A percentile compares a stretch with the other conserved stretches of the same genome.
Conservation (phyloP, 208 protist species). For the Naegleria fowleri region DNA sequence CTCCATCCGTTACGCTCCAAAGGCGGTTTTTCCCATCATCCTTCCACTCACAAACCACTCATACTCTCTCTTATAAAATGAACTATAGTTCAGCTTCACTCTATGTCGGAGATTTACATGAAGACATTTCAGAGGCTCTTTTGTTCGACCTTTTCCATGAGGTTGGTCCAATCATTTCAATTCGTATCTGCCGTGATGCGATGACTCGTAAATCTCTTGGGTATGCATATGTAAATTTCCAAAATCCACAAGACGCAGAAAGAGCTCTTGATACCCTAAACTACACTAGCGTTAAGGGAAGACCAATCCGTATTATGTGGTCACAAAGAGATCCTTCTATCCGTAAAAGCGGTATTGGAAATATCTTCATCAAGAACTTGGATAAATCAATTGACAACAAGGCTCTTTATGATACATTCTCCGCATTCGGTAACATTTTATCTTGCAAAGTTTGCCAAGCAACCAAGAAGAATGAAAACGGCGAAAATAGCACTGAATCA, state of each 20-base stretch:
- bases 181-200: conserved; percentile 95
- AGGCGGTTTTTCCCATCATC: too few relatives aligned
- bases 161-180: conserved; percentile 94
- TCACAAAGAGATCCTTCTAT: conserved; percentile 94
- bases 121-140: conserved; percentile 80
- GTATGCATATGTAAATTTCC: conserved; percentile 99
- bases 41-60: not conserved
- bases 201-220: conserved; percentile 92
- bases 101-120: conserved; percentile 95
- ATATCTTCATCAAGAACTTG: conserved; percentile 98
- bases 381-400: conserved; percentile 91
- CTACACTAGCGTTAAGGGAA: conserved; percentile 86
- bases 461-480: conserved; percentile 58
- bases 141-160: conserved; percentile 95
- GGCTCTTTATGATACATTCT: conserved; percentile 92
- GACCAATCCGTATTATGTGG: conserved; percentile 98
- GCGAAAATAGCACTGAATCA: conserved; percentile 59
- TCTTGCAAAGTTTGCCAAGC: conserved; percentile 87
- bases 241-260: conserved; percentile 86
- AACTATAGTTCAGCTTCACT: conserved; percentile 66
- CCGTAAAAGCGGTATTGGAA: conserved; percentile 86
- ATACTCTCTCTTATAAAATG: not conserved
- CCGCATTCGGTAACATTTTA: conserved; percentile 92
- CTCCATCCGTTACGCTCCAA: too few relatives aligned
- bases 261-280: conserved; percentile 95